Base-by-base conservation (phyloP, 371 early-diverging fungal species). In the Chytridiales sp. region DNA sequence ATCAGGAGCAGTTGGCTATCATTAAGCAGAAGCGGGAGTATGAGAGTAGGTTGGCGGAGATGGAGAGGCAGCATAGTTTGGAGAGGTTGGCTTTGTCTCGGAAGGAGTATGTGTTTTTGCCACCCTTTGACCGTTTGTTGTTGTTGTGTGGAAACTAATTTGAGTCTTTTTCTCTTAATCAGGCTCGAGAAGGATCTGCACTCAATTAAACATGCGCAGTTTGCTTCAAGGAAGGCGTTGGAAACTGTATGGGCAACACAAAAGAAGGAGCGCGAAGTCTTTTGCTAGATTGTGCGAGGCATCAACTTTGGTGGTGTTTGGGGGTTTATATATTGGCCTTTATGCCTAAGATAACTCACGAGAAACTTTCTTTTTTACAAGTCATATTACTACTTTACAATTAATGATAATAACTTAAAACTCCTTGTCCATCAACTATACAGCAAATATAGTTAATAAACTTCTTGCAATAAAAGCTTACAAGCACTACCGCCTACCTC, bases 1-100 rank as follows among this genome's bases (percentile, higher is more conserved):
- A 76, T 40, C 67, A 69, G 46, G 76, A 76, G 53, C 76, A 76
- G 56, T 43, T 76, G 26, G 72, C 70, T 17, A 68, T 76, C 44
- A 47, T 76, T 24, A 46, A 55, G 31, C 76, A 76, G 56, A 48
- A 62, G n/a, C 43, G 51, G 27, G 68, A 68, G 44, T 73, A 73
- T 46, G 72, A 69, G 53, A 21, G 4, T 9, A 47, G 58, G 32
- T 57, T 72, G n/a, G 61, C 69, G 2, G 73, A 73, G 3, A 60
- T 73, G 31, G 73, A 76, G 56, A 64, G 59, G 52, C 26, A 51
- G 22, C 56, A 59, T 27, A 35, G 63, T 6, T 40, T 73, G 22
- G 64, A 69, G 24, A 47, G 61, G 3, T 54, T 76, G 36, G 59
- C 65, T 29, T 4, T 68, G 24, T 70, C 68, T 36, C 19, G 66